Evolutionary conservation across 2,329 filamentous ascomycete species (phyloP), one percentile per base, ranked within the genome.

Genomic region (Aspergillus brasiliensis): DNA sequence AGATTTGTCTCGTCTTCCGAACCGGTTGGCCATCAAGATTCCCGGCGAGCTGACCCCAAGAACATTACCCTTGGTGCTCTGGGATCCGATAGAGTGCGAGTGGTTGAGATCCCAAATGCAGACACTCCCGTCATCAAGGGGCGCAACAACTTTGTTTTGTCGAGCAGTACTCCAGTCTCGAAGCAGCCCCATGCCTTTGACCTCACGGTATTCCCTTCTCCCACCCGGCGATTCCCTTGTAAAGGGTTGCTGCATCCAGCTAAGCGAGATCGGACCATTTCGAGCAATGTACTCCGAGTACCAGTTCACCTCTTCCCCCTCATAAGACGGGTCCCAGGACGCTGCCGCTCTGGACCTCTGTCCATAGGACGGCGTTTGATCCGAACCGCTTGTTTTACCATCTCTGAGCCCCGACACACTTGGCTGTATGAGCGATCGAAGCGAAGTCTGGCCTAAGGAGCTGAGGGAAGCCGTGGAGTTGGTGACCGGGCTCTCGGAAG

Each of bases 261-360:
- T 88, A 56, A 92, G 80, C 13, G 83, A 83, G n/a, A 92, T 82
- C 0, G 88, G 87, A 0, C 87, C 92, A 75, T 93, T 84, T 34
- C 93, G 84, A 56, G 93, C 91, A 63, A 96, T 89, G 71, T 92
- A 97, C 75, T 97, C 93, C 57, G 90, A 85, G 73, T 96, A 97
- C 89, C 92, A 97, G 51, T 90, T 87, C 19, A 93, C 82, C 42
- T 81, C 81, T 76, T 97, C 92, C 4, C 77, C 79, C 0, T 87
- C 85, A 64, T 89, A 92, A 0, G 86, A 86, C 0, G 91, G 91
- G 67, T 97, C 91, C 92, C 92, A 97, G 66, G 91, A 91, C 4
- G 88, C 88, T 3, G 72, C 73, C 10, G 71, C 75, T 59, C 67
- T 71, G 40, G 67, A 70, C 59, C 69, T 68, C 56, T 68, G 69